A percentile compares a stretch with the other conserved stretches of the same genome.
Conservation (phyloP, 306 rosid genomes). For the Alnus glutinosa region DNA sequence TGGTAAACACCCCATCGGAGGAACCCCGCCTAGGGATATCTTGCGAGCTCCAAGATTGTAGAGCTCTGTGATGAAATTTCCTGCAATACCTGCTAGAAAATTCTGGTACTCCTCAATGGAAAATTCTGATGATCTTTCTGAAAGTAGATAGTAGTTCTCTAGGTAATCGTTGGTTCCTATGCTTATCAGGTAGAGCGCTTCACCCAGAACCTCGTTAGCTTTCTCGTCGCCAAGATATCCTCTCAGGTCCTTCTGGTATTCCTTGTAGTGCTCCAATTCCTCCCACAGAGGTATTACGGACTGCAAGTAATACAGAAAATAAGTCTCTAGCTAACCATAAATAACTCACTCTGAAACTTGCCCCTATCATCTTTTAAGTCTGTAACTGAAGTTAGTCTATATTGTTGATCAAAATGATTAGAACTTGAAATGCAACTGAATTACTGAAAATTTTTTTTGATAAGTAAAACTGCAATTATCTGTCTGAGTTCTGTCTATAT, state of each 20-base stretch:
- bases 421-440: background rate
- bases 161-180: constrained; percentile 68
- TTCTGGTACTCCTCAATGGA: constrained; percentile 50
- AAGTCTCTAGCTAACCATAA: background rate
- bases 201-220: constrained; percentile 41
- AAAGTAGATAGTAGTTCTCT: constrained; percentile 44
- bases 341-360: background rate
- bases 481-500: background rate
- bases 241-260: constrained; percentile 48
- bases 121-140: constrained; percentile 41
- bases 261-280: constrained; percentile 53
- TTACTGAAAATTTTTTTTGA: background rate
- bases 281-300: constrained; percentile 64
- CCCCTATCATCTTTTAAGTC: background rate
- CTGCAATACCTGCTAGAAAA: constrained; percentile 39
- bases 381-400: background rate
- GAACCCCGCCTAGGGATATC: constrained; percentile 45
- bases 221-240: constrained; percentile 41
- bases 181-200: constrained; percentile 50
- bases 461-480: background rate
- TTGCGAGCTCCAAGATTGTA: constrained; percentile 48
- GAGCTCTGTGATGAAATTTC: constrained; percentile 35
- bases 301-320: constrained; percentile 34
- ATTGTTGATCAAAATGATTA: background rate
- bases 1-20: constrained; percentile 74